These are phyloP conservation scores for Hypoxylon lienhwacheense DNA, from an alignment of 495 filamentous ascomycete genomes.

Conservation along the genomic window DNA sequence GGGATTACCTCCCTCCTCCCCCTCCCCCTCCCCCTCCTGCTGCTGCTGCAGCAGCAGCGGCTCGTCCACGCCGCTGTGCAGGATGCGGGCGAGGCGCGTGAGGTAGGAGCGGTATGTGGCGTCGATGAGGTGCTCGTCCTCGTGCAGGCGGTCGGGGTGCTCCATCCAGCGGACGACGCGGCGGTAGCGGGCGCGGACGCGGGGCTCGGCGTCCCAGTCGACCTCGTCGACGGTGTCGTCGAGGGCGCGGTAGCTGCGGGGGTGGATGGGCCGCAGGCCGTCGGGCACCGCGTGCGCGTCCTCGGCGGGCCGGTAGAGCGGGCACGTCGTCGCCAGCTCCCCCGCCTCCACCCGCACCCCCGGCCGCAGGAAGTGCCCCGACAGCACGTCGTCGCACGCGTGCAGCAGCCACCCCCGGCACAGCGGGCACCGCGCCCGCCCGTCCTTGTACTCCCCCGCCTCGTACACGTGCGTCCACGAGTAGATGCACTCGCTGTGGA, in stretches of 20 bases:
- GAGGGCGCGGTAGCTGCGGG: too few relatives aligned
- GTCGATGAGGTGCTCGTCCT: too few relatives aligned
- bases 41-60: too few relatives aligned
- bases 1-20: too few relatives aligned
- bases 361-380: slow-evolving; percentile 9
- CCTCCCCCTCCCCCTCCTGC: too few relatives aligned
- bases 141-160: too few relatives aligned
- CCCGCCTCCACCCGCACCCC: slow-evolving; percentile 7
- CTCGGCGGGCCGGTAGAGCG: background rate
- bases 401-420: slow-evolving; percentile 8
- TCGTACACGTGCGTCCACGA: slow-evolving; percentile 11
- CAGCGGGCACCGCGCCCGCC: slow-evolving; percentile 3
- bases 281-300: background rate
- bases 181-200: background rate
- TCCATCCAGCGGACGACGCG: too few relatives aligned
- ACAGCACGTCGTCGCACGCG: slow-evolving; percentile 6
- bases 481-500: slow-evolving; percentile 1
- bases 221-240: too few relatives aligned
- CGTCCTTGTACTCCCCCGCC: background rate
- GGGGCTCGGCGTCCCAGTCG: background rate
- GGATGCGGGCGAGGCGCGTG: too few relatives aligned
- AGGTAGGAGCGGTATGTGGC: too few relatives aligned
- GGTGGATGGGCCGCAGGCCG: background rate
- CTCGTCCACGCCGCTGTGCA: too few relatives aligned
- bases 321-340: slow-evolving; percentile 6